Base-by-base conservation (phyloP, 225 moss, liverwort and hornwort genomes). In the Polytrichum commune region DNA sequence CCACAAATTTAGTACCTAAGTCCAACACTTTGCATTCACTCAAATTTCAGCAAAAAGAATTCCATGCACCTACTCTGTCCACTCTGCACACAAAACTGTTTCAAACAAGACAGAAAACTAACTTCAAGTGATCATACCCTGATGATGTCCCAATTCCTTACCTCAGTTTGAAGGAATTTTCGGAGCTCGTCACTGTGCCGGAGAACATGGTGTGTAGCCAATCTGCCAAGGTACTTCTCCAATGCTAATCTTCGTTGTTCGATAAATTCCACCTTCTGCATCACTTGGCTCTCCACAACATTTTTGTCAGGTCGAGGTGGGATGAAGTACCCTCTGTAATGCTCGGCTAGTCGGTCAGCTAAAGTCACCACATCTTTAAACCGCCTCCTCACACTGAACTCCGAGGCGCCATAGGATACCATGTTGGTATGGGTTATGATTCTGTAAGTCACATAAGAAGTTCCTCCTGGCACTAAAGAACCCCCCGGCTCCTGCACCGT, bases 291-390 rank as follows among this genome's bases (percentile, higher is more conserved):
- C 63, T 90, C 90, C 62, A 86, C 90, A 70, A 90, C 82, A 74
- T 82, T 86, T 69, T 90, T 90, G 62, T 90, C 90, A 56, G 90
- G 90, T 13, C 90, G 90, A 53, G 90, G 90, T 29, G 90, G 90
- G 18, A 90, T 90, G 70, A 90, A 90, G 63, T 80, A 86, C 64
- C 90, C 90, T 53, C 90, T 78, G 69, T 82, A 90, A 3, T 66
- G 78, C 63, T 86, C 90, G 10, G 86, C 79, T 29, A 90, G 86
- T 71, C 86, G 74, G 56, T 90, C 90, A 3, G 72, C 84, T 23
- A 90, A 84, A 24, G 86, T 86, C 9, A 90, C 90, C 24, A 90
- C 80, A 68, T 90, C 90, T 62, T 86, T 84, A 64, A 90, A 86
- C 30, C 90, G 79, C 71, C 90, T 81, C 25, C 90, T 74, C 56